These are phyloP conservation scores for Epithele typhae DNA, from an alignment of 768 basidiomycete genomes.

Conservation along the genomic window DNA sequence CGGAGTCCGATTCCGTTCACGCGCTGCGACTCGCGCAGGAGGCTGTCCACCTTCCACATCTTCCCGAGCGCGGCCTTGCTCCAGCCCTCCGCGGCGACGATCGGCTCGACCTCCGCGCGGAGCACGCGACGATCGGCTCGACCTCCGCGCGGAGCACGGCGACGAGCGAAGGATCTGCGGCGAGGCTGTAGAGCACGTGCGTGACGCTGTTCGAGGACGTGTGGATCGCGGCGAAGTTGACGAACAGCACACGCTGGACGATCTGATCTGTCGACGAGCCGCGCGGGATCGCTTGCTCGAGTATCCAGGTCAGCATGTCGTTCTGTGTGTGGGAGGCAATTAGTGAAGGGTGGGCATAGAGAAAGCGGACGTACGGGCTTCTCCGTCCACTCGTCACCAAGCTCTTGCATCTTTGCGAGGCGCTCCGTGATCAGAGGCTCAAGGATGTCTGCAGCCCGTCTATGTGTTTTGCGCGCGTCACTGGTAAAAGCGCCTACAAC, in stretches of 20 bases:
- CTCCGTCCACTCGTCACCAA: constrained; percentile 24
- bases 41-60: constrained; percentile 32
- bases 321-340: no score
- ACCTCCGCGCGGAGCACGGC: constrained; percentile 27
- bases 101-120: constrained; percentile 29
- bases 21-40: constrained; percentile 30
- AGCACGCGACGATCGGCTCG: constrained; percentile 22
- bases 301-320: no score
- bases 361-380: constrained; percentile 24
- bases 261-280: no score
- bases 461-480: neutral
- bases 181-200: constrained; percentile 27
- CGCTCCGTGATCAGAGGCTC: constrained; percentile 28
- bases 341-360: no score
- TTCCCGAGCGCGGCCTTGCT: constrained; percentile 24
- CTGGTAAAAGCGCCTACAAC: constrained; percentile 14
- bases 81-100: constrained; percentile 27
- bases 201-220: constrained; percentile 15
- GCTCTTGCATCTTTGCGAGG: constrained; percentile 11
- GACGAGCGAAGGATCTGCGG: constrained; percentile 22
- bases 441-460: constrained; percentile 12
- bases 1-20: constrained; percentile 14
- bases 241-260: no score
- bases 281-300: no score
- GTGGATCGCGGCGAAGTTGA: no score